Conservation (phyloP, 257 asterid species). For the Salvia hispanica region DNA sequence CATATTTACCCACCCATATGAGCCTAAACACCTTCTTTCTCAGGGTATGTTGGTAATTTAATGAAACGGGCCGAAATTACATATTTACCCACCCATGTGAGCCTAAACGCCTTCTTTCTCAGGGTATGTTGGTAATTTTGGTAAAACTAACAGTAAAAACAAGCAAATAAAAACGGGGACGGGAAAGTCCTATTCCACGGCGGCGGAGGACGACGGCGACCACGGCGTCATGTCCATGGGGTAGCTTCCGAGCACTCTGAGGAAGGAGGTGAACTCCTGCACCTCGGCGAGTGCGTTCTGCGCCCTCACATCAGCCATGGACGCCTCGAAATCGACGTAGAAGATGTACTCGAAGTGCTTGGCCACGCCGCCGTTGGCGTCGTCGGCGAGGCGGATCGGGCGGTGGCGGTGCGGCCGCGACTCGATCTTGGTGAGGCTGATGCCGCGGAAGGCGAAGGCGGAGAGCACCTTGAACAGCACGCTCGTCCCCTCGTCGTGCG, state of each 20-base stretch:
- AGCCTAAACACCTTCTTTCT: no score
- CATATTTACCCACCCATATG: background rate
- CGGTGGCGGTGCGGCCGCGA: conserved; percentile 86
- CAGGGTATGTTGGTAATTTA: conserved; percentile 28
- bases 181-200: conserved; percentile 33
- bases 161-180: background rate
- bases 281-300: conserved; percentile 94
- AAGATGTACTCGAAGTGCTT: conserved; percentile 99
- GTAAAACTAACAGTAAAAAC: conserved; percentile 12
- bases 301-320: conserved; percentile 96
- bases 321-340: conserved; percentile 91
- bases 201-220: conserved; percentile 60
- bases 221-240: conserved; percentile 99
- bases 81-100: background rate
- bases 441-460: conserved; percentile 90
- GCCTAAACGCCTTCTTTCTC: conserved; percentile 10
- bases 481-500: conserved; percentile 92
- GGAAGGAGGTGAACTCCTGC: conserved; percentile 88
- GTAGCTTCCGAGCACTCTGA: conserved; percentile 91
- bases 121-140: conserved; percentile 24
- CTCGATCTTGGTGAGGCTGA: conserved; percentile 85
- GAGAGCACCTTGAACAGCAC: conserved; percentile 90
- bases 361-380: conserved; percentile 87
- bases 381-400: conserved; percentile 83
- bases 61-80: conserved; percentile 29